phyloP scores from a whole-genome alignment of 2,329 filamentous ascomycete species.

The Mycosphaerella arachidis region DNA sequence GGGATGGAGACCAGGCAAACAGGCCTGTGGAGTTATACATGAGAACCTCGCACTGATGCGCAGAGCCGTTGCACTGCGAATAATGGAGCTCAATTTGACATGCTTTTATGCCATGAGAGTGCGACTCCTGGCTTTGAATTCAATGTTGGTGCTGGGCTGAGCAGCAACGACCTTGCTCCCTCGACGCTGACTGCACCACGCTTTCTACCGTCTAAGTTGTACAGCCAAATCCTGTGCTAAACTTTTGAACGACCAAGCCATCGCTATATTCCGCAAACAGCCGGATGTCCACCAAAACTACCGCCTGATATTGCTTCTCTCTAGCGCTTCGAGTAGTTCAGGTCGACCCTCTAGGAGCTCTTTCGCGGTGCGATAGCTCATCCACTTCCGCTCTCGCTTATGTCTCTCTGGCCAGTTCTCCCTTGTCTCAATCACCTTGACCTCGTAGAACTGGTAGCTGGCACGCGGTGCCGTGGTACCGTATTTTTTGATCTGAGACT shows the following conservation, averaged over 20 bases:
- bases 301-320: slow-evolving; percentile 54
- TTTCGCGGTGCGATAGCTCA: slow-evolving; percentile 76
- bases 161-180: background rate
- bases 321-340: slow-evolving; percentile 82
- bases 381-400: slow-evolving; percentile 87
- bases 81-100: background rate
- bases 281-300: slow-evolving; percentile 4
- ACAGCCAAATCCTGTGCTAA: slow-evolving; percentile 10
- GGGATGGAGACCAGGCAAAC: background rate
- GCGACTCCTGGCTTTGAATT: background rate
- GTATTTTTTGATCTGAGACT: slow-evolving; percentile 32
- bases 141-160: background rate
- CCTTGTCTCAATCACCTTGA: slow-evolving; percentile 80
- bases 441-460: slow-evolving; percentile 79
- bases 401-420: slow-evolving; percentile 88
- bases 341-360: slow-evolving; percentile 72
- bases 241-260: slow-evolving; percentile 15
- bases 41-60: background rate
- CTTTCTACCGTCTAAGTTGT: background rate
- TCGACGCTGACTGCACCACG: background rate
- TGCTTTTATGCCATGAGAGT: background rate
- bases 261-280: background rate
- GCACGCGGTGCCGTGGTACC: slow-evolving; percentile 61
- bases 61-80: background rate
- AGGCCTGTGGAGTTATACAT: background rate